Conservation (phyloP, 805 yeast genomes). For the Vanderwaltozyma tropicalis region DNA sequence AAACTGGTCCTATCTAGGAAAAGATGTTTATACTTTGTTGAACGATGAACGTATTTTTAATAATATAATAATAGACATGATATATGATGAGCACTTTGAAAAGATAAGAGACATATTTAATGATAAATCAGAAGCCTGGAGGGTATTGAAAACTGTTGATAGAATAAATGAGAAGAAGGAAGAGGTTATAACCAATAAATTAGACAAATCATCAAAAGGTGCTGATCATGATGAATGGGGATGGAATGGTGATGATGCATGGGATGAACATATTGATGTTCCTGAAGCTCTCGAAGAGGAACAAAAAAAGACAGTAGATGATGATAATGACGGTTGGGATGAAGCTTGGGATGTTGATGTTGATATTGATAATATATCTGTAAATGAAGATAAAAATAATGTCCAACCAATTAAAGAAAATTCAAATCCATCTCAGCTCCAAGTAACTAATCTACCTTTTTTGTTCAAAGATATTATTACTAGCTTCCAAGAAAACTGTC, state of each 20-base stretch:
- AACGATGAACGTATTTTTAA: constrained; percentile 15
- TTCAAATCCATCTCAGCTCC: neutral
- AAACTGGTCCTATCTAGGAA: constrained; percentile 11
- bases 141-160: neutral
- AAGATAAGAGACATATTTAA: constrained; percentile 8
- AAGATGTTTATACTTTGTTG: constrained; percentile 13
- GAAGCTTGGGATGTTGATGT: constrained; percentile 17
- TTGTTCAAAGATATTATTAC: constrained; percentile 6
- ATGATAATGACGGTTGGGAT: constrained; percentile 16
- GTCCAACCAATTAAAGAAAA: neutral
- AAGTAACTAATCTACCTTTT: constrained; percentile 14
- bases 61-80: constrained; percentile 19
- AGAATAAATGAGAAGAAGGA: neutral
- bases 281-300: constrained; percentile 6
- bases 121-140: neutral
- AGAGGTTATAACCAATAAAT: neutral
- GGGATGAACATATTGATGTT: constrained; percentile 5
- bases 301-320: constrained; percentile 1
- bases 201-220: neutral
- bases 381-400: neutral
- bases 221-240: constrained; percentile 12
- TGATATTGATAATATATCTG: constrained; percentile 7
- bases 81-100: constrained; percentile 11
- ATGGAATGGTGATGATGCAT: constrained; percentile 14
- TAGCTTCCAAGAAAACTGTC: constrained; percentile 10